Evolutionary conservation across 768 basidiomycete species (phyloP), one percentile per base, ranked within the genome.

Genomic region (Antrodiella citrinella): DNA sequence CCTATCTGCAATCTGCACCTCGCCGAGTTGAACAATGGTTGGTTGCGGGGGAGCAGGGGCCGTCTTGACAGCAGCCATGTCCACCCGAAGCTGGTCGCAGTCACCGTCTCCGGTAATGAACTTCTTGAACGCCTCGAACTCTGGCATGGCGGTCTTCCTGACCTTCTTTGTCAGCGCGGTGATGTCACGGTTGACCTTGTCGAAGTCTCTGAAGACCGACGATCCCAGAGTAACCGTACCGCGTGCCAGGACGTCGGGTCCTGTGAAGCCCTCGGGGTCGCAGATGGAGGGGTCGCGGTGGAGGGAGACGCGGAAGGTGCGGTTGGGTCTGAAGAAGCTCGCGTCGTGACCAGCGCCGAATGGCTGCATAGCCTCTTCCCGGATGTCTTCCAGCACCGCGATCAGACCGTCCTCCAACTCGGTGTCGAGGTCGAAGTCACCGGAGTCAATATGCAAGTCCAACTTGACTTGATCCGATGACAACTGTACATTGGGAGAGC

Each of bases 401-500:
- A 42, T 18, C 11, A 47, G 19, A 7, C 23, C 45, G 19, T 23
- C 4, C 7, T 20, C 22, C 4, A 18, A 15, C n/a, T 20, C 45
- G 22, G 7, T 24, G 7, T 47, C 25, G 25, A 15, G 23, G 23
- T 35, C 30, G 30, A 35, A 35, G 7, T 35, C 7, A 35, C 30
- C 30, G 15, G 15, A 35, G 15, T 35, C 30, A 19, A 42, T 11
- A 21, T 39, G 50, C 21, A 57, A 21, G 26, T 55, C 50, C 3
- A 57, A 39, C 12, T 45, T 13, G 12, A 60, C 55, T 9, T 54
- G 30, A 35, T 35, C 54, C n/a, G 57, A 54, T 5, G 51, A 49
- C 13, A 63, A 18, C 49, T 61, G 62, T 18, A 52, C 54, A 19
- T 63, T 63, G 26, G 60, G 59, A 1, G 46, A 56, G 20, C 39